Evolutionary conservation across 106 monocot genomes (phyloP), one percentile per base, ranked within the genome.

Genomic region (Chionographis japonica): DNA sequence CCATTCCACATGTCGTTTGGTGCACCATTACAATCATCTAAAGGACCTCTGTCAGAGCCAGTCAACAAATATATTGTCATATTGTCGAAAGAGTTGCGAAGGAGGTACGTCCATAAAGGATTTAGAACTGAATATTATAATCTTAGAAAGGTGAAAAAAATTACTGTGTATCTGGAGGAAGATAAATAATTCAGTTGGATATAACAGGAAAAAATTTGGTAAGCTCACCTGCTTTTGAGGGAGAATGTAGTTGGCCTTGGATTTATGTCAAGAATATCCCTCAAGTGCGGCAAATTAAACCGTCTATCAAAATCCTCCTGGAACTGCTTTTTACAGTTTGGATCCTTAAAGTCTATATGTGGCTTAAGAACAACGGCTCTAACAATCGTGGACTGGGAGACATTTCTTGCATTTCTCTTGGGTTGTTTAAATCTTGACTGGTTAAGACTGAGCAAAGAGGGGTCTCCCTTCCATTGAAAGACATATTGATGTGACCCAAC

Each of bases 221-320:
- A 46, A 46, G 46, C 5, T 74, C 56, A 88, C 88, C 88, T 84
- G 72, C 70, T 76, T 60, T 82, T 68, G 10, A 85, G 79, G 20
- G 85, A 85, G 64, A 89, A 89, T 53, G 88, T 82, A 19, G 88
- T 85, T 61, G 79, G 76, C 70, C 81, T 81, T 59, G 88, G 74
- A 61, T 81, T 72, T 12, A 85, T 72, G 67, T 85, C 78, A 60
- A 89, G 77, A 64, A 84, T 61, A 85, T 89, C 88, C 57, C 60
- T 85, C 51, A 89, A 66, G 70, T 89, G 88, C 12, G 88, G 85
- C 68, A 89, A 85, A 79, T 61, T 79, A 53, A 85, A 89, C 37
- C 85, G 51, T 56, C 41, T 74, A 52, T 89, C 74, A 68, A 89
- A 89, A 58, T 85, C 79, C 52, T 89, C 85, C 61, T 76, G 79